Evolutionary conservation across 495 filamentous ascomycete genomes (phyloP).

Genomic region (Penicillium subrubescens): DNA sequence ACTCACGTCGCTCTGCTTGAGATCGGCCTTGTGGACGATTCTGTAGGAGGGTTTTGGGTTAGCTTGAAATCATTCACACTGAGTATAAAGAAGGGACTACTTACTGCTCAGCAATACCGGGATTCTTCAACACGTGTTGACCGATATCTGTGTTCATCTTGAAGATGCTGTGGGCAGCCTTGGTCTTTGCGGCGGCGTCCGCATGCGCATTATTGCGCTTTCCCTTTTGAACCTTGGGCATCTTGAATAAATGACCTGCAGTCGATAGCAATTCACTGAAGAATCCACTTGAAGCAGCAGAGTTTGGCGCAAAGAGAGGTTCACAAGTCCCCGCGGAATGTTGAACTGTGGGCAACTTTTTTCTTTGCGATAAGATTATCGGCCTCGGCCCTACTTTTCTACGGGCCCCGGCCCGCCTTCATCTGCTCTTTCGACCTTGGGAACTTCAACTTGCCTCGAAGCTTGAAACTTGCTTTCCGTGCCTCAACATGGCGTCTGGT

Average conservation of each 20-base stretch:
- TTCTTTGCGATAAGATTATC: constrained; percentile 46
- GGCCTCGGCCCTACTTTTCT: constrained; percentile 36
- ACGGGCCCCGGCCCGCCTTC: constrained; percentile 17
- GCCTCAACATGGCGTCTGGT: constrained; percentile 62
- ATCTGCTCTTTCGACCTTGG: constrained; percentile 6
- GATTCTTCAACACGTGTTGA: constrained; percentile 96
- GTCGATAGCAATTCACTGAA: background rate
- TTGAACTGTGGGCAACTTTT: constrained; percentile 27
- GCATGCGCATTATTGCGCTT: constrained; percentile 60
- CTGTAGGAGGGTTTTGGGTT: constrained; percentile 23
- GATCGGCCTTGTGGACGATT: constrained; percentile 82
- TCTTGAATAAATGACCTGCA: constrained; percentile 9
- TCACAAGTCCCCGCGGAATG: background rate
- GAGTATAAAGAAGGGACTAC: background rate
- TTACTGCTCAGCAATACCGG: constrained; percentile 75
- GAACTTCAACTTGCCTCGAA: background rate
- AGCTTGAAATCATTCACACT: background rate
- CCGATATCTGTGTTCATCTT: constrained; percentile 81
- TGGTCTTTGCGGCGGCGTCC: constrained; percentile 48
- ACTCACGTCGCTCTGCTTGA: constrained; percentile 82
- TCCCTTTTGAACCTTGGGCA: constrained; percentile 45
- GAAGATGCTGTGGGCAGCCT: constrained; percentile 79
- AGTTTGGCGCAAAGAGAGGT: background rate
- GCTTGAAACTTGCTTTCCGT: constrained; percentile 10
- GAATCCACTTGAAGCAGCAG: no score